Percentiles rank a stretch among this genome's conserved stretches.
These are phyloP conservation scores for Fraxinus latifolia DNA, from an alignment of 305 asterid species.

Conservation along the genomic window DNA sequence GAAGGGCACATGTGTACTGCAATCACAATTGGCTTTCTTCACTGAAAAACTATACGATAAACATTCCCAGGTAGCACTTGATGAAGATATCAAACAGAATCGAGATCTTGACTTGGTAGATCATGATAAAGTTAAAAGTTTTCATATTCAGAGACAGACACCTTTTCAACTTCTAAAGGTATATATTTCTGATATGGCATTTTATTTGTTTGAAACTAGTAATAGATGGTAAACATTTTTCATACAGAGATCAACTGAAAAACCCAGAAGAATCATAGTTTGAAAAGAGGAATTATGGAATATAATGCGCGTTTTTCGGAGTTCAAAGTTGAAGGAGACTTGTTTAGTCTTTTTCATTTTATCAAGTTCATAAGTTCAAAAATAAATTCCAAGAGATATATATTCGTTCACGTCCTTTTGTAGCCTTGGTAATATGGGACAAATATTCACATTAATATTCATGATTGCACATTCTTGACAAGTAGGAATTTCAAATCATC, in stretches of 20 bases:
- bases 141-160: constrained; percentile 47
- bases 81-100: constrained; percentile 47
- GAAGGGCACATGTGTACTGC: neutral
- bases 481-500: neutral
- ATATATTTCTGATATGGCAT: constrained; percentile 3
- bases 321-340: neutral
- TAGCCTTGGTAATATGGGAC: neutral
- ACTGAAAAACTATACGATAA: constrained; percentile 6
- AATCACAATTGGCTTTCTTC: neutral
- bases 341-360: neutral
- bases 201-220: neutral
- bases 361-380: neutral
- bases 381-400: neutral
- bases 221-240: neutral
- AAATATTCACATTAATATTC: neutral
- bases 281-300: neutral
- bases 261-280: neutral
- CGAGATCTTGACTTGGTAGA: constrained; percentile 55
- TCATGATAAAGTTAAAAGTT: constrained; percentile 51
- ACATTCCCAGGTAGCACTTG: constrained; percentile 47
- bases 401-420: neutral
- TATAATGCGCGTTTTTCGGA: neutral
- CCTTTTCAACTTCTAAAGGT: constrained; percentile 51
- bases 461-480: neutral
- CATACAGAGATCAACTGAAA: neutral